Evolutionary conservation across 768 basidiomycete species (phyloP).

Genomic region (Leccinellum luteum): DNA sequence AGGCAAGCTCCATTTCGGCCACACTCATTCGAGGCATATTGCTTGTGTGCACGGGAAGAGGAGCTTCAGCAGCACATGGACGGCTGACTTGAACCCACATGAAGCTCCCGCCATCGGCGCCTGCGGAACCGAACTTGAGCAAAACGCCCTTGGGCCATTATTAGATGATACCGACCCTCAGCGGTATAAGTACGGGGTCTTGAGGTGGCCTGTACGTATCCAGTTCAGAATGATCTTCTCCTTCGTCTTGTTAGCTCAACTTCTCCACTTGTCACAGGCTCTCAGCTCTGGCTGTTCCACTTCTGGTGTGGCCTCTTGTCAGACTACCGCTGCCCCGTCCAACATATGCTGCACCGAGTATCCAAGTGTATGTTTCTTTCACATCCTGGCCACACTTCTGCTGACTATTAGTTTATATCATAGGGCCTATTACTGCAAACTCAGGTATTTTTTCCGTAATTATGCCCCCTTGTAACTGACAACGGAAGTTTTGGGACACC

Average conservation of each 20-base stretch:
- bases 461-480: neutral
- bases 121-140: neutral
- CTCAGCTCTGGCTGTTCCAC: slow-evolving; percentile 54
- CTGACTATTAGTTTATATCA: neutral
- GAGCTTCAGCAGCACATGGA: neutral
- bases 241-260: slow-evolving; percentile 19
- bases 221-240: slow-evolving; percentile 7
- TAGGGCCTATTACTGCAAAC: slow-evolving; percentile 63
- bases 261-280: slow-evolving; percentile 19
- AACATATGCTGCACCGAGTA: slow-evolving; percentile 64
- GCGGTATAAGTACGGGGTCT: slow-evolving; percentile 15
- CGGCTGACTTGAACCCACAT: neutral
- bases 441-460: slow-evolving; percentile 34
- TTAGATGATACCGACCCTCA: neutral
- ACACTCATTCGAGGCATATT: neutral
- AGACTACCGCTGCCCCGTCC: slow-evolving; percentile 36
- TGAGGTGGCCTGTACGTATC: neutral
- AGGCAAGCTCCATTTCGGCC: neutral
- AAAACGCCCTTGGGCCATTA: neutral
- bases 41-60: neutral
- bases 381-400: neutral
- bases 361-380: slow-evolving; percentile 49
- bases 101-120: neutral
- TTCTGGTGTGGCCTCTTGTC: slow-evolving; percentile 51
- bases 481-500: slow-evolving; percentile 70